Percentiles rank a stretch among this genome's conserved stretches.
phyloP scores from a whole-genome alignment of 2,329 filamentous ascomycete genomes.

The Epichloe hybrida region DNA sequence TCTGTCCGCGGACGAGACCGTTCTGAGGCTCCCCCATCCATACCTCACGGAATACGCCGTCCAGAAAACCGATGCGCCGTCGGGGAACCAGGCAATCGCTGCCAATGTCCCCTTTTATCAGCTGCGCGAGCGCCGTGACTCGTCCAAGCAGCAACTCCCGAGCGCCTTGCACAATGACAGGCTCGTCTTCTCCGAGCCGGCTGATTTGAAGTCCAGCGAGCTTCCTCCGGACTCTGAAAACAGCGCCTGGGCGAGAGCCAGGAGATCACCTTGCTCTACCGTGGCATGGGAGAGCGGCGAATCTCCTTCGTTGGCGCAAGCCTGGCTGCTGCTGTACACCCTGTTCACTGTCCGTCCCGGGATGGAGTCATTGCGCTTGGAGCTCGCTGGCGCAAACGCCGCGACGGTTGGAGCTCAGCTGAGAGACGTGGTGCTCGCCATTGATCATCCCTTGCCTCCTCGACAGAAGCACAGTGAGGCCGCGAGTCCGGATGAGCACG shows the following conservation, averaged over 20 bases:
- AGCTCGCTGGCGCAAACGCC: slow-evolving; percentile 26
- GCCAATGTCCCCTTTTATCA: slow-evolving; percentile 19
- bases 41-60: slow-evolving; percentile 33
- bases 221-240: slow-evolving; percentile 38
- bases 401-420: slow-evolving; percentile 25
- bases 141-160: slow-evolving; percentile 15
- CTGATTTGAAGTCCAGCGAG: slow-evolving; percentile 34
- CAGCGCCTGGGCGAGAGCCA: slow-evolving; percentile 41
- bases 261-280: slow-evolving; percentile 34
- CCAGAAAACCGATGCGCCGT: slow-evolving; percentile 16
- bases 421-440: slow-evolving; percentile 33
- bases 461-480: slow-evolving; percentile 14
- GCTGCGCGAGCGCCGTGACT: slow-evolving; percentile 18
- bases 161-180: slow-evolving; percentile 19
- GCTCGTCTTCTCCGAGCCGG: slow-evolving; percentile 32
- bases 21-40: slow-evolving; percentile 34
- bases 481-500: slow-evolving; percentile 16
- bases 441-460: slow-evolving; percentile 31
- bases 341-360: slow-evolving; percentile 36
- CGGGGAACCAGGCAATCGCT: slow-evolving; percentile 2
- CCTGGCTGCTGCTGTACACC: slow-evolving; percentile 39
- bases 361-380: slow-evolving; percentile 35
- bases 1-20: slow-evolving; percentile 21
- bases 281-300: slow-evolving; percentile 28
- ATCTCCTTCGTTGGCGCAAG: slow-evolving; percentile 33